Percentiles rank a stretch among this genome's conserved stretches.
Conservation (phyloP, 176 grass and related monocot species). For the Olyra latifolia region DNA sequence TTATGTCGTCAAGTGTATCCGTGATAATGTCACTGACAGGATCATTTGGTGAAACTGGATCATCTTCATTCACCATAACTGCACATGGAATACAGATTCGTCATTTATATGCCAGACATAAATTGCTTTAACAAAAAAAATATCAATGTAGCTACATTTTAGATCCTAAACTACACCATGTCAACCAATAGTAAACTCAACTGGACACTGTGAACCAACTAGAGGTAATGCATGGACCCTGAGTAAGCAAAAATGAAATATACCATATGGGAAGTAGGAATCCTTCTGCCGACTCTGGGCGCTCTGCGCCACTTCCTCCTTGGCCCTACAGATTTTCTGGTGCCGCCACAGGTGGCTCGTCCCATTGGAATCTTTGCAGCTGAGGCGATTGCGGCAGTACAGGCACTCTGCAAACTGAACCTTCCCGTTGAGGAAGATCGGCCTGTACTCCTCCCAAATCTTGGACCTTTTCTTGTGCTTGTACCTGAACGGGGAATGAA, state of each 20-base stretch:
- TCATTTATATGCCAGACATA: conserved; percentile 1
- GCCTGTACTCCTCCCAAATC: conserved; percentile 65
- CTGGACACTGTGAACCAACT: not conserved
- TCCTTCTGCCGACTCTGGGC: conserved; percentile 48
- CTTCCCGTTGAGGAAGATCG: conserved; percentile 51
- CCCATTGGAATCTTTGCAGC: conserved; percentile 62
- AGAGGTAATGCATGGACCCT: not conserved
- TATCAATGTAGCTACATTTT: not conserved
- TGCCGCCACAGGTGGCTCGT: conserved; percentile 61
- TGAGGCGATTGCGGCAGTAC: conserved; percentile 54
- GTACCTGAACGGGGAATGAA: conserved; percentile 35
- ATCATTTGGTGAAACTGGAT: conserved; percentile 32
- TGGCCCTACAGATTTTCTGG: conserved; percentile 54
- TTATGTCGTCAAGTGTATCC: conserved; percentile 28
- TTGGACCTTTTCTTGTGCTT: conserved; percentile 63
- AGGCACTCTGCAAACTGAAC: conserved; percentile 52
- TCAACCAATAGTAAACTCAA: not conserved
- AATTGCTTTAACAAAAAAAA: not conserved
- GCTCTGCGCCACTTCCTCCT: conserved; percentile 12
- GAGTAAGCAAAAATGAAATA: not conserved
- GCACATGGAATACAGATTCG: not conserved
- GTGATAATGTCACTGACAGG: conserved; percentile 22
- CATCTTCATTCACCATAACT: conserved; percentile 41
- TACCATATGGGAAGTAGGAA: conserved; percentile 51
- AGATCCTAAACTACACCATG: conserved; percentile 28